Evolutionary conservation across 306 rosid species (phyloP).

Genomic region (Rosa multiflora): DNA sequence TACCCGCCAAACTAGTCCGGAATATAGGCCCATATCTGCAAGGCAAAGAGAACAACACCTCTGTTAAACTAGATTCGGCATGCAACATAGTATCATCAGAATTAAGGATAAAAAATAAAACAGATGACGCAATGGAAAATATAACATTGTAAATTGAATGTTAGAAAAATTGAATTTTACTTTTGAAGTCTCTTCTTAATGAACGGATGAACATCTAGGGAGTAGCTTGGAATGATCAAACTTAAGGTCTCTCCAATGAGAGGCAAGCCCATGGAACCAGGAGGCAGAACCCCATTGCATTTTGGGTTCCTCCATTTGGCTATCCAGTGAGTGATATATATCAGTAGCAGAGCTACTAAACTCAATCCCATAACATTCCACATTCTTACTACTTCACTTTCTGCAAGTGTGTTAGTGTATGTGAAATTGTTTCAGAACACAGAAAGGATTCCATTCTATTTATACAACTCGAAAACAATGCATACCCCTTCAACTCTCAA

Average conservation of each 20-base stretch:
- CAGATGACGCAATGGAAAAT: neutral
- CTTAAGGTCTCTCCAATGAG: constrained; percentile 40
- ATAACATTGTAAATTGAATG: neutral
- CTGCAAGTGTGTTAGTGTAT: too few relatives aligned
- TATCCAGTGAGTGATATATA: constrained; percentile 19
- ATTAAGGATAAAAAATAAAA: neutral
- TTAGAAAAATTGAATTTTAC: constrained; percentile 5
- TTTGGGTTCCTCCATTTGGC: constrained; percentile 35
- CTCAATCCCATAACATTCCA: too few relatives aligned
- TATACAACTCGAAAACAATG: too few relatives aligned
- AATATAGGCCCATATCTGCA: constrained; percentile 45
- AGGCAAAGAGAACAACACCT: neutral
- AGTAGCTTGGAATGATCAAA: constrained; percentile 34
- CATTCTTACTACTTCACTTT: too few relatives aligned
- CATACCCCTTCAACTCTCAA: too few relatives aligned
- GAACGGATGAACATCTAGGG: constrained; percentile 48
- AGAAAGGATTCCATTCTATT: too few relatives aligned
- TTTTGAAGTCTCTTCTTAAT: constrained; percentile 36
- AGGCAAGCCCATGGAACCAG: constrained; percentile 50
- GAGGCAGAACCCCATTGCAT: constrained; percentile 39
- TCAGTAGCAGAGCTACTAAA: neutral
- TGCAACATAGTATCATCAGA: neutral
- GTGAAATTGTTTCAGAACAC: too few relatives aligned
- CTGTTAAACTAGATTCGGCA: neutral
- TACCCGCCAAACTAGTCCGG: constrained; percentile 33